Conservation (phyloP, 345 rosid species). For the Eutrema japonicum region DNA sequence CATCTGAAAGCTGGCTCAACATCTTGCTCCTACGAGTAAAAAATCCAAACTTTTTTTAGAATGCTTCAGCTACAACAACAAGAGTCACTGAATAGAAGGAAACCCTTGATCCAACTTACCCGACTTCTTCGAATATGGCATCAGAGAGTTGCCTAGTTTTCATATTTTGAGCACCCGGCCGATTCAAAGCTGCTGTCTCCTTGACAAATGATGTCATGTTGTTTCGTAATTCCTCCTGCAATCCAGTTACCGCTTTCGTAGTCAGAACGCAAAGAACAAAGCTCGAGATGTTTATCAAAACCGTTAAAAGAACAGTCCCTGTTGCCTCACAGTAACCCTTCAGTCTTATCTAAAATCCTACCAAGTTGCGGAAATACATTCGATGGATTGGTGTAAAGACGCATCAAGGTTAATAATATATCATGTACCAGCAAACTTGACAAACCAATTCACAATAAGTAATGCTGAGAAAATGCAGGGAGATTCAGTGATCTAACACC, state of each 20-base stretch:
- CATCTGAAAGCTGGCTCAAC: slow-evolving; percentile 72
- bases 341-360: slow-evolving; percentile 1
- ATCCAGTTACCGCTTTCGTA: slow-evolving; percentile 8
- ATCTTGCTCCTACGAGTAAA: slow-evolving; percentile 56
- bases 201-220: slow-evolving; percentile 64
- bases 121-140: slow-evolving; percentile 78
- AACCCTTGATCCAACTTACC: slow-evolving; percentile 49
- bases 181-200: slow-evolving; percentile 69
- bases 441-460: slow-evolving; percentile 10
- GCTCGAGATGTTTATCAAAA: neutral
- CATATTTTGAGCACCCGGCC: slow-evolving; percentile 66
- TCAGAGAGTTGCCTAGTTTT: slow-evolving; percentile 91
- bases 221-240: slow-evolving; percentile 81
- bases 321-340: slow-evolving; percentile 2
- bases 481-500: slow-evolving; percentile 19
- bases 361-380: neutral
- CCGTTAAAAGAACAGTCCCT: neutral
- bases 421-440: neutral
- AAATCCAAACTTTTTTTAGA: neutral
- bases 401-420: neutral
- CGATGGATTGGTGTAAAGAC: neutral
- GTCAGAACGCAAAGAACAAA: neutral
- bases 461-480: neutral
- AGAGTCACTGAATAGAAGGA: neutral
- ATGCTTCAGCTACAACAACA: slow-evolving; percentile 15